Conservation (phyloP, 768 basidiomycete genomes). For the Panaeolus cyanescens region DNA sequence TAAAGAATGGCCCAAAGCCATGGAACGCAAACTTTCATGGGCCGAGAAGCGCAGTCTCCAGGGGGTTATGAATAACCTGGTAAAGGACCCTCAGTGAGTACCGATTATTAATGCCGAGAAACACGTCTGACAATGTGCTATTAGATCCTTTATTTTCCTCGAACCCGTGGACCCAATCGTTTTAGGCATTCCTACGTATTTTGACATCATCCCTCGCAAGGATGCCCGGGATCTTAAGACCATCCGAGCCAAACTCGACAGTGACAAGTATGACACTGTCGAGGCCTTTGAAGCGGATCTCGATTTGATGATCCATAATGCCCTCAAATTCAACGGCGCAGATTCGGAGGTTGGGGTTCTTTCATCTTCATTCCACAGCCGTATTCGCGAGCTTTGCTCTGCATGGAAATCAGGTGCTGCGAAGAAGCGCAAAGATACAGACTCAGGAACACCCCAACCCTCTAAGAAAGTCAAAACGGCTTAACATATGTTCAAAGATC, state of each 20-base stretch:
- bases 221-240: slow-evolving; percentile 86
- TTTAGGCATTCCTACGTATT: slow-evolving; percentile 85
- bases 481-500: slow-evolving; percentile 26
- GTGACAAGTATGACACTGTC: slow-evolving; percentile 77
- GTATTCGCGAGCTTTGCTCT: slow-evolving; percentile 54
- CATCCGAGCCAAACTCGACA: slow-evolving; percentile 79
- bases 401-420: slow-evolving; percentile 46
- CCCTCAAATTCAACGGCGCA: slow-evolving; percentile 83
- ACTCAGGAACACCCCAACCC: slow-evolving; percentile 63
- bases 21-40: slow-evolving; percentile 72
- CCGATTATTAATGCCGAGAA: slow-evolving; percentile 13
- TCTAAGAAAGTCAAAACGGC: slow-evolving; percentile 68
- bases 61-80: slow-evolving; percentile 66
- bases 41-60: slow-evolving; percentile 81
- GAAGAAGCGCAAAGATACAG: slow-evolving; percentile 80
- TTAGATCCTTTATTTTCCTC: slow-evolving; percentile 75
- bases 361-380: slow-evolving; percentile 50
- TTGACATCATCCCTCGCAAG: slow-evolving; percentile 80
- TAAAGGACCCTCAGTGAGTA: slow-evolving; percentile 67
- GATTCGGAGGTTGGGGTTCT: slow-evolving; percentile 78
- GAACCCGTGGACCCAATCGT: slow-evolving; percentile 88
- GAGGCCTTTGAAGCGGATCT: slow-evolving; percentile 86
- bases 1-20: slow-evolving; percentile 83
- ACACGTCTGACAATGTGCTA: slow-evolving; percentile 12
- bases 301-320: slow-evolving; percentile 86